Conservation (phyloP, 352 stramenopile genomes). For the Thalassiosira delicatula region DNA sequence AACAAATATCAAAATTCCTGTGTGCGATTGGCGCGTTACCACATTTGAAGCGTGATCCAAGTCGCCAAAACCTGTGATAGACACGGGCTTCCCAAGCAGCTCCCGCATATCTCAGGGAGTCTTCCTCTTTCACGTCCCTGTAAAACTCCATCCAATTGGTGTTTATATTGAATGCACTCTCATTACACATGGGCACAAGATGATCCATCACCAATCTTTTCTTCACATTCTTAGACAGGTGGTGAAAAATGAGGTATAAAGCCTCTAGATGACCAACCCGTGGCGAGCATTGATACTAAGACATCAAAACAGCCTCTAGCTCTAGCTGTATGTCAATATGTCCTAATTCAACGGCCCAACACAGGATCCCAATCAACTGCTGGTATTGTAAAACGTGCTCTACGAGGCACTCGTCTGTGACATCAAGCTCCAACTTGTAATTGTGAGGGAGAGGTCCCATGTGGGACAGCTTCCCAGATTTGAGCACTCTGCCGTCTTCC, state of each 20-base stretch:
- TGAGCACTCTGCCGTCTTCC: neutral
- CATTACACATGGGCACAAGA: neutral
- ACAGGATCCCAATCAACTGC: constrained; percentile 28
- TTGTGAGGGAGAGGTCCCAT: neutral
- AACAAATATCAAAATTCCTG: too few species aligned
- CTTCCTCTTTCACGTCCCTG: constrained; percentile 35
- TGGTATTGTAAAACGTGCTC: neutral
- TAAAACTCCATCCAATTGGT: constrained; percentile 46
- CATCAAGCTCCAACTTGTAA: constrained; percentile 1
- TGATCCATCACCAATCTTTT: neutral
- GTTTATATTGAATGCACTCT: constrained; percentile 1
- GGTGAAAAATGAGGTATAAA: constrained; percentile 56
- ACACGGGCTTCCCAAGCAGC: constrained; percentile 17
- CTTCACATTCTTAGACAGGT: constrained; percentile 23
- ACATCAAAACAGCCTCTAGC: too few species aligned
- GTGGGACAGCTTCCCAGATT: neutral
- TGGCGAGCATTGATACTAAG: constrained; percentile 6
- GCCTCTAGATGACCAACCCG: constrained; percentile 28
- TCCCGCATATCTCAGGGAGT: constrained; percentile 34
- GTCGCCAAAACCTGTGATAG: constrained; percentile 7
- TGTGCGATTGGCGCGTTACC: too few species aligned
- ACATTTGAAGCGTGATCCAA: constrained; percentile 13
- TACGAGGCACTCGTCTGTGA: neutral
- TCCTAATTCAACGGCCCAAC: constrained; percentile 6
- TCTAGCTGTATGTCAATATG: constrained; percentile 12